Evolutionary conservation across 2,329 filamentous ascomycete genomes (phyloP).

Genomic region (Pseudocercospora pini-densiflorae): DNA sequence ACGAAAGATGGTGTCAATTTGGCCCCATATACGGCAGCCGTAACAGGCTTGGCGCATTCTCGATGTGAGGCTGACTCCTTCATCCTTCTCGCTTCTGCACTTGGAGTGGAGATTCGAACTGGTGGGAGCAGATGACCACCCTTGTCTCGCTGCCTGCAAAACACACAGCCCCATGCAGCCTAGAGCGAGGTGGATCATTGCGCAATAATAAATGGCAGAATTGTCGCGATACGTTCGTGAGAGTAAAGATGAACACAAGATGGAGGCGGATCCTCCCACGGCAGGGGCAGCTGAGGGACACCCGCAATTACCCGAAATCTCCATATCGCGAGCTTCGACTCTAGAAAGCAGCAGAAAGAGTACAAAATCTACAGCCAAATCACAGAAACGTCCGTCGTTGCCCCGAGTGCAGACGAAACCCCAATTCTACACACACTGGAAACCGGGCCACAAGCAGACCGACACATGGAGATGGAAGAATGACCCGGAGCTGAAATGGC

Average conservation of each 20-base stretch:
- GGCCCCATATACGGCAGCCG: not conserved
- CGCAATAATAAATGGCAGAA: conserved; percentile 1
- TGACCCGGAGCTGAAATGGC: conserved; percentile 25
- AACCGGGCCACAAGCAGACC: conserved; percentile 14
- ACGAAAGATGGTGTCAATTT: not conserved
- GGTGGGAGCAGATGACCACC: conserved; percentile 4
- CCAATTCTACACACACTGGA: conserved; percentile 17
- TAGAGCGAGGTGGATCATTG: not conserved
- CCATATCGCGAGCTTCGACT: conserved; percentile 20
- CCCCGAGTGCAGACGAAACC: conserved; percentile 18
- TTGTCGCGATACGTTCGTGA: not conserved
- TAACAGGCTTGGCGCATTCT: conserved; percentile 4
- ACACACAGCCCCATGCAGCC: conserved; percentile 5
- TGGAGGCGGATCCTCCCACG: not conserved
- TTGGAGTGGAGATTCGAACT: conserved; percentile 4
- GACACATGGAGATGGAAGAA: conserved; percentile 19
- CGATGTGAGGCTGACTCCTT: conserved; percentile 6
- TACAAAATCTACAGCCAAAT: not conserved
- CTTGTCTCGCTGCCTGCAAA: not conserved
- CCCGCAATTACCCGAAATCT: conserved; percentile 18
- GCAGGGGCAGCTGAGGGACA: not conserved
- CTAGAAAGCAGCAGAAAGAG: conserved; percentile 19
- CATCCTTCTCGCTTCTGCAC: conserved; percentile 5
- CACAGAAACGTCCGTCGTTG: conserved; percentile 2
- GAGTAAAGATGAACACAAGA: not conserved